phyloP scores from a whole-genome alignment of 306 rosid species.

The Neltuma alba region DNA sequence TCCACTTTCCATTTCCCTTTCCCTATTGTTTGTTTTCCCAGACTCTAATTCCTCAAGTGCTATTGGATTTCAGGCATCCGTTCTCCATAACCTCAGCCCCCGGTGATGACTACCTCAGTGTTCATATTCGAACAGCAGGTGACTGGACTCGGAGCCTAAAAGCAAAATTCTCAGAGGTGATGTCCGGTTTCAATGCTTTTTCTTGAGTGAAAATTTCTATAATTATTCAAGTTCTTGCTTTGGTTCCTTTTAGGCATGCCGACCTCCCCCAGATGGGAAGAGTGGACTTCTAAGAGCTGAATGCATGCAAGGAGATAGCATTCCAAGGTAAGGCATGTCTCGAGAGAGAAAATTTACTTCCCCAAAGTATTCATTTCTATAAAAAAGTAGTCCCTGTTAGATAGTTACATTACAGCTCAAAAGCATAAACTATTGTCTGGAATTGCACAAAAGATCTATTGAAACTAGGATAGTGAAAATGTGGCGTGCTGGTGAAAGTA shows the following conservation, averaged over 20 bases:
- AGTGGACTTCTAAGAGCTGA: slow-evolving; percentile 68
- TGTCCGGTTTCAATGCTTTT: slow-evolving; percentile 19
- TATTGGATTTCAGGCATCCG: slow-evolving; percentile 60
- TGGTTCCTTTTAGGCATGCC: slow-evolving; percentile 56
- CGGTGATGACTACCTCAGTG: slow-evolving; percentile 63
- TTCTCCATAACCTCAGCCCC: slow-evolving; percentile 78
- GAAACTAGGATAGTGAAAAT: not conserved
- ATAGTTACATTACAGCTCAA: not conserved
- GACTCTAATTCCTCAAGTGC: not conserved
- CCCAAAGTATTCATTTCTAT: not conserved
- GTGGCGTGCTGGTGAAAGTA: not conserved
- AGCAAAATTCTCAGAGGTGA: slow-evolving; percentile 60
- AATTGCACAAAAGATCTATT: not conserved
- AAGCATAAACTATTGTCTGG: slow-evolving; percentile 1
- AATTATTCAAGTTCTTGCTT: slow-evolving; percentile 12
- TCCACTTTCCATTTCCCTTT: not conserved
- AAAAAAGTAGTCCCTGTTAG: slow-evolving; percentile 1
- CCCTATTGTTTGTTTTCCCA: slow-evolving; percentile 1
- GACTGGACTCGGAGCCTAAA: slow-evolving; percentile 68
- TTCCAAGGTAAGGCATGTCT: slow-evolving; percentile 36
- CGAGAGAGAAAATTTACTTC: not conserved
- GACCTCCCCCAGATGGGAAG: slow-evolving; percentile 50
- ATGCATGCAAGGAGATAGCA: slow-evolving; percentile 44
- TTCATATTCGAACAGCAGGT: slow-evolving; percentile 65
- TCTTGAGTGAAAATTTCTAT: slow-evolving; percentile 4